Conservation (phyloP, 805 yeast species). For the Sugiyamaella smithiae region DNA sequence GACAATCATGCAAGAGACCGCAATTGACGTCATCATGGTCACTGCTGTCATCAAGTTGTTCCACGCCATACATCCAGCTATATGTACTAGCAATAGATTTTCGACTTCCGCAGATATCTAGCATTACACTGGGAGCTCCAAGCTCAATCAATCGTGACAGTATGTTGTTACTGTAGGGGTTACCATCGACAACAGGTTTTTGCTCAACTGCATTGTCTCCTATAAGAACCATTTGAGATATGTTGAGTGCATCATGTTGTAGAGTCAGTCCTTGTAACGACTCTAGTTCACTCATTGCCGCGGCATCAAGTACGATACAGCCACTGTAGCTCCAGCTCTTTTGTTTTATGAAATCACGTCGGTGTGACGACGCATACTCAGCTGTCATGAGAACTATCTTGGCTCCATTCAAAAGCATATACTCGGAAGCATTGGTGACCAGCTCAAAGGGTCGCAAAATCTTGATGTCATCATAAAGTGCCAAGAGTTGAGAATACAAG, state of each 20-base stretch:
- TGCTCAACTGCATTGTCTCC: too few relatives aligned
- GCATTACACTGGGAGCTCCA: conserved; percentile 22
- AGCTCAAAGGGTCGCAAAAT: conserved; percentile 33
- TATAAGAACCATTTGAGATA: conserved; percentile 34
- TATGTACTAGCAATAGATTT: conserved; percentile 28
- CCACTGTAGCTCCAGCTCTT: conserved; percentile 30
- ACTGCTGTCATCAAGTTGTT: conserved; percentile 11
- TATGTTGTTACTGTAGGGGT: not conserved
- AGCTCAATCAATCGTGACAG: conserved; percentile 28
- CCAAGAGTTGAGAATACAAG: conserved; percentile 21
- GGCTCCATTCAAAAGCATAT: conserved; percentile 21
- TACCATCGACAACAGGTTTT: conserved; percentile 15
- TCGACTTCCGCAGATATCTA: conserved; percentile 29
- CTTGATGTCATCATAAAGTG: conserved; percentile 28
- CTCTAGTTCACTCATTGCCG: conserved; percentile 35
- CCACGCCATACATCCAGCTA: conserved; percentile 24
- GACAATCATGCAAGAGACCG: conserved; percentile 36
- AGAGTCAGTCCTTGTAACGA: conserved; percentile 30
- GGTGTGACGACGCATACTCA: conserved; percentile 22
- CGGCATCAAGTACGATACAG: conserved; percentile 37
- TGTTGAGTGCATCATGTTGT: conserved; percentile 8
- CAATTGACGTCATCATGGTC: conserved; percentile 32
- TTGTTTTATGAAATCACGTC: conserved; percentile 18
- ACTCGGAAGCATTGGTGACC: conserved; percentile 18
- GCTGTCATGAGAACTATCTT: conserved; percentile 34